A percentile compares a stretch with the other conserved stretches of the same genome.
Evolutionary conservation across 140 eudicot species (phyloP).

Genomic region (Oenanthe javanica): DNA sequence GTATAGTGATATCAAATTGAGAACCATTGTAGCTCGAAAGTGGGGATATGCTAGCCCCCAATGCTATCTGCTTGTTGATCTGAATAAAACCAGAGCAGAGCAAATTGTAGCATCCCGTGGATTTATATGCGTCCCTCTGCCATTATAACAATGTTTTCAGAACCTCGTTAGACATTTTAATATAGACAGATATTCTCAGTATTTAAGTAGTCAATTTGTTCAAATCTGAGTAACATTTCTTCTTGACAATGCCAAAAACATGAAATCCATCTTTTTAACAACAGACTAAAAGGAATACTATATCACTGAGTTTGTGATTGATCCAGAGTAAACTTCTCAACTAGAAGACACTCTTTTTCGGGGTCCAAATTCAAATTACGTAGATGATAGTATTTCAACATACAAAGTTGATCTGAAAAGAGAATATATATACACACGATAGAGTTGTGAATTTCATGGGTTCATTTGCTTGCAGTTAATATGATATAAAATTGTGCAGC

Average conservation of each 20-base stretch:
- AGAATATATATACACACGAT: not conserved
- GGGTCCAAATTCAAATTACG: no score
- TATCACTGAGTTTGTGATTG: no score
- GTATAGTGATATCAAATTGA: conserved; percentile 88
- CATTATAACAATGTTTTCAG: conserved; percentile 1
- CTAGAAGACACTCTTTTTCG: no score
- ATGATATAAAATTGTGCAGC: not conserved
- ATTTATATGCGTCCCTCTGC: conserved; percentile 93
- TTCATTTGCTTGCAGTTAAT: not conserved
- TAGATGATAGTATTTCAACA: no score
- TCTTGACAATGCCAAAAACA: no score
- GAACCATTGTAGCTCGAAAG: conserved; percentile 57
- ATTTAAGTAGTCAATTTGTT: not conserved
- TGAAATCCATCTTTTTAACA: no score
- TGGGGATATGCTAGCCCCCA: conserved; percentile 95
- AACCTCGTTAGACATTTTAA: not conserved
- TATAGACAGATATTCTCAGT: not conserved
- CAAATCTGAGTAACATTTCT: not conserved
- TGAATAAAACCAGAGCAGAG: conserved; percentile 93
- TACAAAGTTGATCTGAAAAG: not conserved
- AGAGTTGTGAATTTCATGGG: not conserved
- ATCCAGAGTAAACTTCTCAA: no score
- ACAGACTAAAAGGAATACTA: no score
- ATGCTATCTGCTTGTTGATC: conserved; percentile 70
- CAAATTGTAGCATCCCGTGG: conserved; percentile 97